Conservation (phyloP, 192 early-diverging fungal genomes). For the Entomortierella beljakovae region DNA sequence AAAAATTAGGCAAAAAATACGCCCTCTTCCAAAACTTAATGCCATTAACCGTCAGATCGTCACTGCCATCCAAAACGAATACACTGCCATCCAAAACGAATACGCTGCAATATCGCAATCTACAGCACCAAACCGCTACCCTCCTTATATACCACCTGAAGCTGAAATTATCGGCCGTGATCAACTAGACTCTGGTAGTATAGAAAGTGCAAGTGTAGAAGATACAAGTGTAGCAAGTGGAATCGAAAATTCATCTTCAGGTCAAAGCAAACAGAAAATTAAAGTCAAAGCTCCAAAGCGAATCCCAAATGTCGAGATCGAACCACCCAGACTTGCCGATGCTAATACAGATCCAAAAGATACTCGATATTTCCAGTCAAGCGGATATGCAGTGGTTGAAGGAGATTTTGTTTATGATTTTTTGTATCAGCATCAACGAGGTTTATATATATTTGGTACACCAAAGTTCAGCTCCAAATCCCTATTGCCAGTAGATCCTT, state of each 20-base stretch:
- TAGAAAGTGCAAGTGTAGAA: too few species aligned
- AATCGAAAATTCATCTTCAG: background rate
- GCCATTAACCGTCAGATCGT: constrained; percentile 1
- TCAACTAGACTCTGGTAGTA: too few species aligned
- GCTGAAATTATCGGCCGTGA: too few species aligned
- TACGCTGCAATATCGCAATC: too few species aligned
- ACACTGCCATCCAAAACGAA: background rate
- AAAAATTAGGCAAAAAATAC: constrained; percentile 29
- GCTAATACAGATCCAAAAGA: constrained; percentile 21
- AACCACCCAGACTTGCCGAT: constrained; percentile 17
- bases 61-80: background rate
- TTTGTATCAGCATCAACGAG: constrained; percentile 47
- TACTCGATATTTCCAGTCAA: constrained; percentile 26
- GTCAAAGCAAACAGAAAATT: background rate
- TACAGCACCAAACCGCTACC: too few species aligned
- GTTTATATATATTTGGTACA: constrained; percentile 47
- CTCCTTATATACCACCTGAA: too few species aligned
- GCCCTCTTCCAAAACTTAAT: constrained; percentile 25
- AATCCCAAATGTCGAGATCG: constrained; percentile 18
- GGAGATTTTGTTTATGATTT: constrained; percentile 50
- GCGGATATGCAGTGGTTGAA: constrained; percentile 23
- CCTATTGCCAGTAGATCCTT: constrained; percentile 64
- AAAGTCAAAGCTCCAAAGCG: background rate
- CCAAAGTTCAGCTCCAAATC: constrained; percentile 66
- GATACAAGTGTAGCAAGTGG: background rate